These are phyloP conservation scores for Xylaria telfairii DNA, from an alignment of 495 filamentous ascomycete genomes.

Conservation along the genomic window DNA sequence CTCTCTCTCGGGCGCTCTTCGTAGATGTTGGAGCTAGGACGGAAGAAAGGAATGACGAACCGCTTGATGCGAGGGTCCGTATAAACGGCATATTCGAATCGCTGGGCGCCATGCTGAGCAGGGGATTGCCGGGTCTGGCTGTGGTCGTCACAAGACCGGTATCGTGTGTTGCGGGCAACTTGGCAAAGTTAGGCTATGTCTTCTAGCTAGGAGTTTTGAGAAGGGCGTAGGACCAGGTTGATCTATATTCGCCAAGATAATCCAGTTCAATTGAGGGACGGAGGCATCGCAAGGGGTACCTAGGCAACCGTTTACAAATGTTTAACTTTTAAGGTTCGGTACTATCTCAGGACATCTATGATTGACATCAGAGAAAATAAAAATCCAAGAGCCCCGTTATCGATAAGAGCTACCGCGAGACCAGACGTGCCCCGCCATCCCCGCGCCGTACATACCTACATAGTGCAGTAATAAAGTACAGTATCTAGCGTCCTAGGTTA, in stretches of 20 bases:
- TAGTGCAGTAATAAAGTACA: no score
- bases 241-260: no score
- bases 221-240: neutral
- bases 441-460: neutral
- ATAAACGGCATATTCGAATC: slow-evolving; percentile 57
- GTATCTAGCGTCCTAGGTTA: no score
- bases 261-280: neutral
- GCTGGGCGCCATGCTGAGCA: slow-evolving; percentile 48
- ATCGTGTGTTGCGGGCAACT: neutral
- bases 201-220: neutral
- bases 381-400: slow-evolving; percentile 28
- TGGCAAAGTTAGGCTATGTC: neutral
- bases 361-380: slow-evolving; percentile 24
- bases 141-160: slow-evolving; percentile 10
- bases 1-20: neutral
- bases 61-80: slow-evolving; percentile 58
- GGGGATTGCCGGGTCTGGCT: neutral
- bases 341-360: no score
- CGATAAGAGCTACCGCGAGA: slow-evolving; percentile 23
- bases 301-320: neutral
- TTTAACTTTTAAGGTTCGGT: no score
- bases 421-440: slow-evolving; percentile 6
- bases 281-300: neutral
- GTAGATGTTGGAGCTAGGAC: neutral
- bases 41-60: slow-evolving; percentile 38